phyloP scores from a whole-genome alignment of 2,329 filamentous ascomycete genomes.

The Lasiodiplodia sp. region DNA sequence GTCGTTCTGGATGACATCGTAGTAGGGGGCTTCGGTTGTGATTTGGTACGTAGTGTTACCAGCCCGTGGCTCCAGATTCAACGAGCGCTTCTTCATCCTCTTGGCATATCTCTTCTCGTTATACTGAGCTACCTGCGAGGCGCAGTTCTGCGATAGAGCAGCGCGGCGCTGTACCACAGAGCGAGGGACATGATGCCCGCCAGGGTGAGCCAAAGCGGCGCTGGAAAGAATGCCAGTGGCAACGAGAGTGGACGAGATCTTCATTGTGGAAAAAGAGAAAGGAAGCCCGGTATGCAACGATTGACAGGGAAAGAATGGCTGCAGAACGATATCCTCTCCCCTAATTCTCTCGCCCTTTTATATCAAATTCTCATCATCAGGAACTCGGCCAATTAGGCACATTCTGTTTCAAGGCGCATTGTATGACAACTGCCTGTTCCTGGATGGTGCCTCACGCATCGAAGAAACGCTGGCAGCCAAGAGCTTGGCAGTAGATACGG shows the following conservation, averaged over 20 bases:
- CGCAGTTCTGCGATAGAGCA: not conserved
- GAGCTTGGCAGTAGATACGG: constrained; percentile 1
- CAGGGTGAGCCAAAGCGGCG: not conserved
- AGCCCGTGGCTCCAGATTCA: not conserved
- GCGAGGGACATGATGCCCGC: constrained; percentile 12
- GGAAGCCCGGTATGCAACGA: not conserved
- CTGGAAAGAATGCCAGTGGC: constrained; percentile 12
- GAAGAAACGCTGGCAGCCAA: constrained; percentile 7
- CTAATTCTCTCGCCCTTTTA: not conserved
- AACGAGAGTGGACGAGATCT: not conserved
- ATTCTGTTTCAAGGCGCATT: not conserved
- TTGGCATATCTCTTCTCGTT: constrained; percentile 11
- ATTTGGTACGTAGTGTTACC: constrained; percentile 29
- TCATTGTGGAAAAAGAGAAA: not conserved
- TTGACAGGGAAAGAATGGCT: constrained; percentile 2
- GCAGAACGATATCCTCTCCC: not conserved
- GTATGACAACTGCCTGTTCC: constrained; percentile 4
- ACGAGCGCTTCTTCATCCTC: constrained; percentile 25
- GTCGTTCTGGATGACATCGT: constrained; percentile 31
- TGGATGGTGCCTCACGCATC: not conserved
- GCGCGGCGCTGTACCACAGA: not conserved
- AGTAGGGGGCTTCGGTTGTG: constrained; percentile 31
- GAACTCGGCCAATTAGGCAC: constrained; percentile 2
- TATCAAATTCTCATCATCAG: not conserved
- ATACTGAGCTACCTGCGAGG: not conserved